Conservation (phyloP, 2,329 filamentous ascomycete species). For the Cercospora sojina region DNA sequence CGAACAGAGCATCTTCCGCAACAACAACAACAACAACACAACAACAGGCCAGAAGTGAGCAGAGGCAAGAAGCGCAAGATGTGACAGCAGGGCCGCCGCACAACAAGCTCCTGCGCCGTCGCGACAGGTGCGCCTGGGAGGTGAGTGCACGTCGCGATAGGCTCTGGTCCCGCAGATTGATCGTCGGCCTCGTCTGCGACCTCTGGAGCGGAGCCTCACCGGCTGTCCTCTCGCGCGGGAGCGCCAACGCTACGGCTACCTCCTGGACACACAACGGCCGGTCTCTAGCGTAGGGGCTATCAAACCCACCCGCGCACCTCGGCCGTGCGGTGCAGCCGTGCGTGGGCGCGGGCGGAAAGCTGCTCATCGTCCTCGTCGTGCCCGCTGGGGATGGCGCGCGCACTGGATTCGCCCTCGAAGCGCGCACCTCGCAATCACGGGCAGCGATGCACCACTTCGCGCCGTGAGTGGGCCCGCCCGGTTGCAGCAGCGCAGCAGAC, state of each 20-base stretch:
- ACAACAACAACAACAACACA: not conserved
- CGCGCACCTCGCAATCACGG: conserved; percentile 3
- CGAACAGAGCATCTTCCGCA: not conserved
- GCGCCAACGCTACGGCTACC: conserved; percentile 17
- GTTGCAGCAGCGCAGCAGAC: not conserved
- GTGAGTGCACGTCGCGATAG: conserved; percentile 17
- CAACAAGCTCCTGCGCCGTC: conserved; percentile 19
- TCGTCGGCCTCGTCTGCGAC: conserved; percentile 19
- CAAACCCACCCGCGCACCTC: not conserved
- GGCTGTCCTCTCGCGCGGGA: conserved; percentile 7
- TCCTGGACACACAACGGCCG: not conserved
- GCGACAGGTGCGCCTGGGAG: conserved; percentile 7
- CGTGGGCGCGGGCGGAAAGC: too few relatives aligned
- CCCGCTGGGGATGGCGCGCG: not conserved
- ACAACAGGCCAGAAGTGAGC: not conserved
- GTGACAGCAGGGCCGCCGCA: conserved; percentile 15
- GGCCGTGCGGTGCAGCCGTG: not conserved
- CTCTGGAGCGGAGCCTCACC: conserved; percentile 7
- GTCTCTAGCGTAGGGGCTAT: conserved; percentile 7
- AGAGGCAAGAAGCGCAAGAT: conserved; percentile 7
- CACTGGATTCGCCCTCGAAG: conserved; percentile 1
- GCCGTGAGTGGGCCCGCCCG: not conserved
- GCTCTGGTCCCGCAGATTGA: conserved; percentile 17
- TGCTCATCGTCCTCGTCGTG: not conserved
- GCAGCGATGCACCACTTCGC: not conserved